Evolutionary conservation across 176 grass and related monocot genomes (phyloP).

Genomic region (Sorghum bicolor): DNA sequence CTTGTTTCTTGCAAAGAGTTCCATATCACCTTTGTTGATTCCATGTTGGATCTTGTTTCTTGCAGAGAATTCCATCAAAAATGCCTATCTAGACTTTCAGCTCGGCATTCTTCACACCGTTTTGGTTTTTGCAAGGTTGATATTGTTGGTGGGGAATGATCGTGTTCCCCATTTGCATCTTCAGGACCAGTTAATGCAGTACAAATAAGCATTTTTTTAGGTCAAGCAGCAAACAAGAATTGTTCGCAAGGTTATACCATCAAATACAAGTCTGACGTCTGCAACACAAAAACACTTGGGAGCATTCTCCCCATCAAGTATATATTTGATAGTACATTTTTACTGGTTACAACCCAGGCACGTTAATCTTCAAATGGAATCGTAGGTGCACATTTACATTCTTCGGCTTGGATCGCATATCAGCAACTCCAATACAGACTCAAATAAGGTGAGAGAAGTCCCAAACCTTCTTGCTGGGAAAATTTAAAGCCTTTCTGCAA

Average conservation of each 20-base stretch:
- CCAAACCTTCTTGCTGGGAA: conserved; percentile 23
- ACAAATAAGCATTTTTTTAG: not conserved
- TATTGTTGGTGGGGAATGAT: too few relatives aligned
- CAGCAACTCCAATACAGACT: conserved; percentile 1
- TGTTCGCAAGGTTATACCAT: not conserved
- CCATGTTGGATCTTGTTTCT: too few relatives aligned
- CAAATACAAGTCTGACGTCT: not conserved
- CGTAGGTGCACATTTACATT: conserved; percentile 16
- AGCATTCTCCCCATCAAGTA: not conserved
- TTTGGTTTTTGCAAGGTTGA: too few relatives aligned
- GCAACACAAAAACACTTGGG: not conserved
- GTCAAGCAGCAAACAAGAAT: not conserved
- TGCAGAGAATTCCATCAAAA: too few relatives aligned
- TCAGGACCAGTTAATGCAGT: not conserved
- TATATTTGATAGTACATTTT: conserved; percentile 4
- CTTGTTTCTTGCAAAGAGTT: too few relatives aligned
- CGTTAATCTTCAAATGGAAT: not conserved
- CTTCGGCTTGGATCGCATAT: not conserved
- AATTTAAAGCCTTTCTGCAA: conserved; percentile 31
- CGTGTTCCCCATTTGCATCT: too few relatives aligned
- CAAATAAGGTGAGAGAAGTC: not conserved
- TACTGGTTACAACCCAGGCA: not conserved
- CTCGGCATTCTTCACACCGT: too few relatives aligned
- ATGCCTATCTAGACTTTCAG: too few relatives aligned
- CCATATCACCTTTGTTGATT: too few relatives aligned